Base-by-base conservation (phyloP, 306 rosid genomes). In the Vachellia collinsii region DNA sequence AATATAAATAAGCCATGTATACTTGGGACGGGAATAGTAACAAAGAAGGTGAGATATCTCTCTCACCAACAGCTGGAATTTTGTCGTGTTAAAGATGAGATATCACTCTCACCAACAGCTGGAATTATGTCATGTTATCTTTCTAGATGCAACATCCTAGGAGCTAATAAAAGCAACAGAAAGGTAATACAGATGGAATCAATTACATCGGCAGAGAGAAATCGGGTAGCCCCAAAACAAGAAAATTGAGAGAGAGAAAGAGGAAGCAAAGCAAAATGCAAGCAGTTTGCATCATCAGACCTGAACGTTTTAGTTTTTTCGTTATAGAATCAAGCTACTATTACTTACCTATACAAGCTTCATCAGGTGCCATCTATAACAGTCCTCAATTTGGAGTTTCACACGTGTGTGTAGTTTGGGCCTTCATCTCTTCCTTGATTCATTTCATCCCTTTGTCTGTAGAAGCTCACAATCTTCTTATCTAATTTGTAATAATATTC, bases 401-500 rank as follows among this genome's bases (percentile, higher is more conserved):
- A 54, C 63, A 82, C 37, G 80, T 77, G 76, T 43, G 73, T 47
- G 79, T 1, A 70, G 85, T 83, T 82, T 36, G 86, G 48, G 80
- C 65, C 82, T 74, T 85, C 82, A 44, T 75, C 85, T 69, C 66
- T 88, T 80, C 77, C 81, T 79, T 84, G 85, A 86, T 85, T 83
- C 70, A 77, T 82, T 85, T 88, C 85, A 75, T 77, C 66, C 91
- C 89, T 92, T 70, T 75, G 82, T 54, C 67, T 81, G 88, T 92
- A 96, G 91, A 85, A 90, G 82, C 86, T 85, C 74, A 96, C 97
- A 46, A 96, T 90, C 87, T 89, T 90, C 92, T 90, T 87, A 74
- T 96, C 99, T 77, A 92, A 83, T 74, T 92, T 91, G 88, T 88
- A 96, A 82, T 93, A 92, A 80, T 89, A 90, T 88, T 90, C 94